phyloP scores from a whole-genome alignment of 1,284 basidiomycete species.

The Pterula multifida region DNA sequence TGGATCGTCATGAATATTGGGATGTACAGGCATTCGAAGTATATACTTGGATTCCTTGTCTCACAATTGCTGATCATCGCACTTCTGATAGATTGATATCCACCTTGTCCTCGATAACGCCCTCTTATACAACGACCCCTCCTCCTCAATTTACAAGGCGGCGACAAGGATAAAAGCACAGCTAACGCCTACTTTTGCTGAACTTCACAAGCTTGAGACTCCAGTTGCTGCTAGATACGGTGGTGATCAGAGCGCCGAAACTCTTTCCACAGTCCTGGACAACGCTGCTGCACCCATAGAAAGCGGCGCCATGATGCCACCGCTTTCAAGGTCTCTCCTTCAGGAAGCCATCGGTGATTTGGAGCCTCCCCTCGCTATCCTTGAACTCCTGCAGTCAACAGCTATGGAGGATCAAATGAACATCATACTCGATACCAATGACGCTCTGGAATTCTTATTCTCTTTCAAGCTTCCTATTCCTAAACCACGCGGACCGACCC shows the following conservation, averaged over 20 bases:
- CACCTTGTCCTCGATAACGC: slow-evolving; percentile 81
- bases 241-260: not conserved
- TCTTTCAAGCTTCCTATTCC: slow-evolving; percentile 48
- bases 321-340: not conserved
- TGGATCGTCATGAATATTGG: slow-evolving; percentile 73
- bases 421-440: slow-evolving; percentile 34
- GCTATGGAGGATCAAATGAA: slow-evolving; percentile 38
- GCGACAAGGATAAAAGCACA: slow-evolving; percentile 60
- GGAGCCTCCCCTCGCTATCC: slow-evolving; percentile 48
- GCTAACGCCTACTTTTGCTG: slow-evolving; percentile 46
- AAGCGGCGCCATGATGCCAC: slow-evolving; percentile 1
- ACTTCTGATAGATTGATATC: slow-evolving; percentile 37
- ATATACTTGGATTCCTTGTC: slow-evolving; percentile 11
- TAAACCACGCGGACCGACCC: slow-evolving; percentile 42
- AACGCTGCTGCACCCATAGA: not conserved
- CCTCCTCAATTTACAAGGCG: slow-evolving; percentile 61
- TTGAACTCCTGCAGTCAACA: slow-evolving; percentile 41
- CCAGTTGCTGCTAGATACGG: slow-evolving; percentile 9
- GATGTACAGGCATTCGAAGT: slow-evolving; percentile 71
- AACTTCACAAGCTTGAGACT: slow-evolving; percentile 31
- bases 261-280: not conserved
- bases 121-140: slow-evolving; percentile 74
- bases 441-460: slow-evolving; percentile 60
- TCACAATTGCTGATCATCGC: not conserved
- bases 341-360: slow-evolving; percentile 40